phyloP scores from a whole-genome alignment of 1,284 basidiomycete genomes.

The Fistulinella staudtii region DNA sequence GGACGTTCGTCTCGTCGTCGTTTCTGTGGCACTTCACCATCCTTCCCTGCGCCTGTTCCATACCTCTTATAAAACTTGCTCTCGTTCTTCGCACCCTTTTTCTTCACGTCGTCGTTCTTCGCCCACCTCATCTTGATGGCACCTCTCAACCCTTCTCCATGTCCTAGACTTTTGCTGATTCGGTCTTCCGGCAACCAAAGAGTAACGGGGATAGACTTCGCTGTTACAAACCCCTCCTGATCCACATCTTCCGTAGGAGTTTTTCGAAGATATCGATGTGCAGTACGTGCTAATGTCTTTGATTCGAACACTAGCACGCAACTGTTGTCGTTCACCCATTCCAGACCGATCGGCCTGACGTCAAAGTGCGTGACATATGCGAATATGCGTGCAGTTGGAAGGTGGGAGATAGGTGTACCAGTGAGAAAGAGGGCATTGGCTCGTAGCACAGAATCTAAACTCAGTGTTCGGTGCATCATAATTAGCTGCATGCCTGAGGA shows the following conservation, averaged over 20 bases:
- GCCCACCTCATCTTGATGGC: slow-evolving; percentile 70
- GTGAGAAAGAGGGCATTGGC: slow-evolving; percentile 66
- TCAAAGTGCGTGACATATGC: slow-evolving; percentile 74
- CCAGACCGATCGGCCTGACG: slow-evolving; percentile 61
- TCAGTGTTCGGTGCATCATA: not conserved
- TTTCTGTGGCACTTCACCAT: slow-evolving; percentile 35
- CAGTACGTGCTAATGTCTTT: slow-evolving; percentile 48
- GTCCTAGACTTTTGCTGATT: slow-evolving; percentile 63
- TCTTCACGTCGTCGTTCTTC: slow-evolving; percentile 62
- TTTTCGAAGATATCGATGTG: slow-evolving; percentile 49
- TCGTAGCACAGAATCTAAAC: slow-evolving; percentile 38
- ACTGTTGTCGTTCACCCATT: slow-evolving; percentile 78
- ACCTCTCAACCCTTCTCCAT: slow-evolving; percentile 60
- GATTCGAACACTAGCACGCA: slow-evolving; percentile 71
- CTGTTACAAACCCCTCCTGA: slow-evolving; percentile 52
- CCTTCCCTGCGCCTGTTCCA: slow-evolving; percentile 59
- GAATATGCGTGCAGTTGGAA: slow-evolving; percentile 68
- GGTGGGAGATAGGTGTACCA: slow-evolving; percentile 65
- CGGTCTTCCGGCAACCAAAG: slow-evolving; percentile 77
- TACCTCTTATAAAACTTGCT: slow-evolving; percentile 76
- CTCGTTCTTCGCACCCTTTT: slow-evolving; percentile 61
- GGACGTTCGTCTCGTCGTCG: slow-evolving; percentile 34
- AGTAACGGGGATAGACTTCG: slow-evolving; percentile 62
- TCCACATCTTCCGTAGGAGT: slow-evolving; percentile 48
- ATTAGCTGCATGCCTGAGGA: not conserved